phyloP scores from a whole-genome alignment of 129 eudicot species.

The Artemisia tridentata region DNA sequence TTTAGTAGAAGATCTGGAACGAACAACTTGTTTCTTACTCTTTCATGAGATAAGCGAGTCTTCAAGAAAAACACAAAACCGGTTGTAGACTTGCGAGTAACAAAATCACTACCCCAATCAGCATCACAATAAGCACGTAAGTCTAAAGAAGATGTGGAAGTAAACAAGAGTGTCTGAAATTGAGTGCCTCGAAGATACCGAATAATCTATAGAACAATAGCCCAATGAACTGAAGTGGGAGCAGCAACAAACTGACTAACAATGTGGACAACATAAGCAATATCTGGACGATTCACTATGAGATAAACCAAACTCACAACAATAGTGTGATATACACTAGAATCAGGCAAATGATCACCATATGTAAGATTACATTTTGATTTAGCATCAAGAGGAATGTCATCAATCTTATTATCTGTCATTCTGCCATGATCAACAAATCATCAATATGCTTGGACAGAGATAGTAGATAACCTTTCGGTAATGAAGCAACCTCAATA shows the following conservation, averaged over 20 bases:
- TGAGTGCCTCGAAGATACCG: background rate
- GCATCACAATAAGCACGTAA: background rate
- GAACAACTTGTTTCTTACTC: too few species aligned
- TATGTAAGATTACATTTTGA: background rate
- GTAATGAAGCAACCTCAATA: background rate
- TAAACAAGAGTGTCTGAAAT: background rate
- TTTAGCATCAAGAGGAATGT: background rate
- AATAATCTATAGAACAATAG: background rate
- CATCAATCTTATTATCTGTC: background rate
- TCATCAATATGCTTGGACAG: background rate
- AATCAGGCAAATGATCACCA: background rate
- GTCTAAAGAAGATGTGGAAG: background rate
- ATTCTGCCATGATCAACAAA: background rate
- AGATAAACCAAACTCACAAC: background rate
- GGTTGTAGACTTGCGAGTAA: background rate
- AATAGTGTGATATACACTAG: background rate
- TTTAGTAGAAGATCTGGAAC: too few species aligned
- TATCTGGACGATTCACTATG: background rate
- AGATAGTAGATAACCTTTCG: background rate
- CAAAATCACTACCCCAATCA: background rate
- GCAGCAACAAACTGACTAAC: background rate
- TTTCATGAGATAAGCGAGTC: too few species aligned
- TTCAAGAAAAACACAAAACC: background rate
- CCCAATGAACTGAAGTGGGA: background rate
- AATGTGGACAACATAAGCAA: background rate